phyloP scores from a whole-genome alignment of 139 green algal genomes.

The Ulvella scutata region DNA sequence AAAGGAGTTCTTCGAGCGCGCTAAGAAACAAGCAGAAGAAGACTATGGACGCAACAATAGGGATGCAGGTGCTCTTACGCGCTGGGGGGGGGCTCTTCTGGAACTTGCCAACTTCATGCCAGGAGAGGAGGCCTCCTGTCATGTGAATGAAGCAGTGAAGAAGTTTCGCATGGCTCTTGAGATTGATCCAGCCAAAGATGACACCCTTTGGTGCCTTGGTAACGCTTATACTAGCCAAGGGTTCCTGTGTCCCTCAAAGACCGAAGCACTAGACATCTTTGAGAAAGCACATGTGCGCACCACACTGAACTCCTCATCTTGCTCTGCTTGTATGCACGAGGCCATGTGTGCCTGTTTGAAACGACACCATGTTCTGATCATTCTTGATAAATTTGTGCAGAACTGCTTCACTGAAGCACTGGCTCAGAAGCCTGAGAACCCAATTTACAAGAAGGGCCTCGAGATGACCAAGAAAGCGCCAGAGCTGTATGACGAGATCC shows the following conservation, averaged over 20 bases:
- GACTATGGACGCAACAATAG: neutral
- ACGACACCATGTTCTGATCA: neutral
- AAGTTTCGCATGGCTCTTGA: conserved; percentile 71
- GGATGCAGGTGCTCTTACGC: conserved; percentile 44
- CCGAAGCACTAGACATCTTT: neutral
- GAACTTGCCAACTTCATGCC: conserved; percentile 93
- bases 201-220: conserved; percentile 91
- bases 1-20: neutral
- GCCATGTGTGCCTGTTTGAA: neutral
- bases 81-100: conserved; percentile 85
- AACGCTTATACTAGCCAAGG: conserved; percentile 73
- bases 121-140: conserved; percentile 44
- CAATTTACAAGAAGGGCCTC: conserved; percentile 84
- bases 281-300: neutral
- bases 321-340: too few species aligned
- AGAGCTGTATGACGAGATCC: conserved; percentile 76
- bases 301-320: too few species aligned
- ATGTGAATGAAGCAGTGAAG: neutral
- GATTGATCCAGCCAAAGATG: conserved; percentile 51
- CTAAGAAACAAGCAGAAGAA: neutral
- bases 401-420: neutral
- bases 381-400: neutral
- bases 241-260: neutral
- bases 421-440: conserved; percentile 69
- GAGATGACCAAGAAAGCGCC: conserved; percentile 85